phyloP scores from a whole-genome alignment of 352 stramenopile species.

The Globisporangium canariense region DNA sequence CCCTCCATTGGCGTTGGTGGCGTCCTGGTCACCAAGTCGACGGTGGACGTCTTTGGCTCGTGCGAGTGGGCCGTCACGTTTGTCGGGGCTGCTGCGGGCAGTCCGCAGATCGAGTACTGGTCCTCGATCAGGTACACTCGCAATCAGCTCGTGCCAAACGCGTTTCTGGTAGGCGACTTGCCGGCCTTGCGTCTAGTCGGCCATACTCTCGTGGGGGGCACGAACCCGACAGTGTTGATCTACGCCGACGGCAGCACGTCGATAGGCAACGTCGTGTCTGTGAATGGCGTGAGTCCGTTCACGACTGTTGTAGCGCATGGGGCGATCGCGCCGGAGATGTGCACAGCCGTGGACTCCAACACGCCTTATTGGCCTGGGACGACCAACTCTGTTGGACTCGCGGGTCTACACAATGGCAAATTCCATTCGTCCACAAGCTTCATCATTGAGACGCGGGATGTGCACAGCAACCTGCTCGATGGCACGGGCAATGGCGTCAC shows the following conservation, averaged over 20 bases:
- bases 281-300: conserved; percentile 58
- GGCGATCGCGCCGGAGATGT: conserved; percentile 51
- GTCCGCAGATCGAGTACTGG: conserved; percentile 62
- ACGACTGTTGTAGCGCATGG: conserved; percentile 53
- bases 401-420: conserved; percentile 59
- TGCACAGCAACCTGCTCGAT: conserved; percentile 89
- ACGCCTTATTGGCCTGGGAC: conserved; percentile 61
- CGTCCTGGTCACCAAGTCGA: conserved; percentile 37
- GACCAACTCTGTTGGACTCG: conserved; percentile 46
- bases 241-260: conserved; percentile 37
- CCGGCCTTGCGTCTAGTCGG: conserved; percentile 24
- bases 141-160: conserved; percentile 39
- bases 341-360: conserved; percentile 57
- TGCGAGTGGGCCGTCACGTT: conserved; percentile 69
- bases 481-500: conserved; percentile 60
- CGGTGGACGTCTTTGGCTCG: conserved; percentile 23
- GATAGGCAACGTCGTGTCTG: conserved; percentile 19
- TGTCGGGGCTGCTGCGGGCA: conserved; percentile 34
- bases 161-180: conserved; percentile 53
- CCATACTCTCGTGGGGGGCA: conserved; percentile 33
- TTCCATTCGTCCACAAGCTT: conserved; percentile 81
- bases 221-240: conserved; percentile 27
- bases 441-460: conserved; percentile 90
- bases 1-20: conserved; percentile 39
- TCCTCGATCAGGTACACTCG: conserved; percentile 53